phyloP scores from a whole-genome alignment of 805 yeast species.

The Ogataea nakhonphanomensis region DNA sequence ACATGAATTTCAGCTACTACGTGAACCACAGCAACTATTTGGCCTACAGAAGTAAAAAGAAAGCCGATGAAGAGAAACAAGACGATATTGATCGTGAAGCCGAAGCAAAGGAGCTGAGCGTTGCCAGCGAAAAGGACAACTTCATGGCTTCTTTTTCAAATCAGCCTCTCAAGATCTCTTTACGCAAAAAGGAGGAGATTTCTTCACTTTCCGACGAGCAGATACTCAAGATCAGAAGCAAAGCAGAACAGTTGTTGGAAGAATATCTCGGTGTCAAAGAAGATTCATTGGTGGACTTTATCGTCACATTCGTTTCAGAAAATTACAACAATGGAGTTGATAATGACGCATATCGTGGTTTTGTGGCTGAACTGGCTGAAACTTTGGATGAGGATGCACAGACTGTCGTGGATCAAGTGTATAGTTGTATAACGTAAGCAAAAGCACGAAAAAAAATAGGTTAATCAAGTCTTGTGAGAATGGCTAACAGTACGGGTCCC shows the following conservation, averaged over 20 bases:
- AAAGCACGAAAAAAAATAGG: background rate
- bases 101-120: conserved; percentile 27
- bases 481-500: conserved; percentile 2
- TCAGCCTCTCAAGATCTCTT: conserved; percentile 22
- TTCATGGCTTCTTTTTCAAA: conserved; percentile 18
- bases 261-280: conserved; percentile 54
- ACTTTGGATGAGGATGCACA: conserved; percentile 45
- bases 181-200: conserved; percentile 16
- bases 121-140: conserved; percentile 13
- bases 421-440: conserved; percentile 5
- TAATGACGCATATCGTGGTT: conserved; percentile 30
- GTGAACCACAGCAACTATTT: conserved; percentile 43
- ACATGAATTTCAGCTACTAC: conserved; percentile 34
- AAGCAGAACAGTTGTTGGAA: conserved; percentile 43
- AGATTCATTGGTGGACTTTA: conserved; percentile 44
- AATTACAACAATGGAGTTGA: conserved; percentile 30
- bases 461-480: background rate
- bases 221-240: conserved; percentile 30
- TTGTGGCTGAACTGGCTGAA: conserved; percentile 46
- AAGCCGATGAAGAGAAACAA: conserved; percentile 39
- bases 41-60: conserved; percentile 35
- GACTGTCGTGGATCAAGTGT: conserved; percentile 20
- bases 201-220: conserved; percentile 1
- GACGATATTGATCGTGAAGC: conserved; percentile 41
- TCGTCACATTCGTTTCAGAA: conserved; percentile 37